These are phyloP conservation scores for Ceratocystis harringtonii DNA, from an alignment of 2,329 filamentous ascomycete genomes.

Conservation along the genomic window DNA sequence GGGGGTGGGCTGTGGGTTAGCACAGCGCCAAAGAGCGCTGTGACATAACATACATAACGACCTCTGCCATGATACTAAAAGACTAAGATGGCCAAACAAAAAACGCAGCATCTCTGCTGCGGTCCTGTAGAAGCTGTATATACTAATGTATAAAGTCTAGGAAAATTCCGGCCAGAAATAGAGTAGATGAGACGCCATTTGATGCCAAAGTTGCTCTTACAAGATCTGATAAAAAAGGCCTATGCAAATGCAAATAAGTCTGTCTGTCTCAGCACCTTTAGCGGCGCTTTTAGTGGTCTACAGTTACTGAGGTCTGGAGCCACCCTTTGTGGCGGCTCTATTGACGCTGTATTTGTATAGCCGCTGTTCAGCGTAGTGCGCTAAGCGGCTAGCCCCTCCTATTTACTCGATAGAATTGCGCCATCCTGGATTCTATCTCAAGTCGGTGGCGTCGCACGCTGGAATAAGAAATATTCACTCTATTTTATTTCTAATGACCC, in stretches of 20 bases:
- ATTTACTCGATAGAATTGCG: background rate
- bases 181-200: too few species aligned
- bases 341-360: background rate
- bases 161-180: too few species aligned
- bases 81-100: too few species aligned
- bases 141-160: too few species aligned
- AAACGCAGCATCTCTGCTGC: too few species aligned
- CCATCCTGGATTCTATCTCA: background rate
- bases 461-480: background rate
- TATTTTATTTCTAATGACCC: background rate
- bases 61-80: too few species aligned
- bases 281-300: background rate
- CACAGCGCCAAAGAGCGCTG: background rate
- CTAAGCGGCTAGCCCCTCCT: background rate
- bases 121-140: too few species aligned
- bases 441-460: constrained; percentile 8
- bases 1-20: background rate
- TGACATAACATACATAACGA: background rate
- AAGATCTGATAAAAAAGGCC: constrained; percentile 6
- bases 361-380: background rate
- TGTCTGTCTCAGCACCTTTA: background rate
- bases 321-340: background rate
- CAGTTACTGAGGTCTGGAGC: background rate
- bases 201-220: background rate
- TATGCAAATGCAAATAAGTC: too few species aligned